Conservation (phyloP, 1,284 basidiomycete species). For the Ganoderma multipileum region DNA sequence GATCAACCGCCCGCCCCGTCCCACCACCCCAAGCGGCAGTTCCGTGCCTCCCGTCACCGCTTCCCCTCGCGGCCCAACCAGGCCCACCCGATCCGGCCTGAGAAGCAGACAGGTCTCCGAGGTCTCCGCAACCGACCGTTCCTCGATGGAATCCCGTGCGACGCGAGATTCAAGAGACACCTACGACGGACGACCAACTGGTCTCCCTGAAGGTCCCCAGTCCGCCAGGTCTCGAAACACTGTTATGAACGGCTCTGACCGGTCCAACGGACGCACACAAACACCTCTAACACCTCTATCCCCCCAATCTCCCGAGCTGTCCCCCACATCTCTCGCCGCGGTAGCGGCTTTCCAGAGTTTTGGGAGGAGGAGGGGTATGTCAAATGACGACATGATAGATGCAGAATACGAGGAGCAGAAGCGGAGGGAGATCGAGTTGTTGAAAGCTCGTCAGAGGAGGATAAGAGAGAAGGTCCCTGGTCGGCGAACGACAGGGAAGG, state of each 20-base stretch:
- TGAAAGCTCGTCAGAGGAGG: slow-evolving; percentile 65
- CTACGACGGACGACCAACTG: slow-evolving; percentile 36
- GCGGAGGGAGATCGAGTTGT: slow-evolving; percentile 63
- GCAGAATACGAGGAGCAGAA: slow-evolving; percentile 56
- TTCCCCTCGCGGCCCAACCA: slow-evolving; percentile 39
- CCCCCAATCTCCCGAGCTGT: slow-evolving; percentile 35
- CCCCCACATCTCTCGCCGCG: slow-evolving; percentile 57
- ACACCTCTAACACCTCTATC: slow-evolving; percentile 18
- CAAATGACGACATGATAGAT: slow-evolving; percentile 50
- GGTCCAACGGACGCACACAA: slow-evolving; percentile 24
- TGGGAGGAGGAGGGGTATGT: slow-evolving; percentile 62
- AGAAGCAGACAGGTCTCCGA: slow-evolving; percentile 42
- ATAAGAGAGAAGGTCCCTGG: slow-evolving; percentile 72
- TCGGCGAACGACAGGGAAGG: slow-evolving; percentile 56
- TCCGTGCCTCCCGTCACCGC: slow-evolving; percentile 30
- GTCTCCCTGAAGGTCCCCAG: slow-evolving; percentile 28
- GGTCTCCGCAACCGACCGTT: slow-evolving; percentile 39
- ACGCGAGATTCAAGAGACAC: slow-evolving; percentile 37
- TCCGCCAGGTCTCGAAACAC: slow-evolving; percentile 33
- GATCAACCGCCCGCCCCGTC: slow-evolving; percentile 48
- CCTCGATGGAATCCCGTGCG: slow-evolving; percentile 36
- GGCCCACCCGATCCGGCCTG: slow-evolving; percentile 45
- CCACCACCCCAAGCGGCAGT: slow-evolving; percentile 43
- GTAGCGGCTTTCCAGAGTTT: slow-evolving; percentile 74
- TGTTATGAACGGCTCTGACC: slow-evolving; percentile 26